phyloP scores from a whole-genome alignment of 1,284 basidiomycete species.

The Entoloma clypeatum region DNA sequence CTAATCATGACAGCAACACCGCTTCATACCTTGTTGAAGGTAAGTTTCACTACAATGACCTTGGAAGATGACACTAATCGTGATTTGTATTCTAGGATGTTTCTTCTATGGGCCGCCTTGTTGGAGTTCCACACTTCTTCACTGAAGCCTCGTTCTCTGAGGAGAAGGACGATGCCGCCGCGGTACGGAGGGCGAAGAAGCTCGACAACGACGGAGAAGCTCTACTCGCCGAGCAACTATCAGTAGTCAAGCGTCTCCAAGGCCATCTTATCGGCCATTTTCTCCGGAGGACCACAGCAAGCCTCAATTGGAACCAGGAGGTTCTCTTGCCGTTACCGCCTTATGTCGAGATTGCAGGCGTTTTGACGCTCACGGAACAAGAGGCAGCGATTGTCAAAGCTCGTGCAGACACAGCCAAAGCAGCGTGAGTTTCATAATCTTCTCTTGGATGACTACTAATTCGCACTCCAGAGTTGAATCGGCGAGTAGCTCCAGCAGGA shows the following conservation, averaged over 20 bases:
- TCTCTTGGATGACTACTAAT: too few species aligned
- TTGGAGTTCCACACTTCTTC: conserved; percentile 26
- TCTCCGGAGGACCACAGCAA: conserved; percentile 4
- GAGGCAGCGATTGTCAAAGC: conserved; percentile 23
- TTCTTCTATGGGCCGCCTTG: conserved; percentile 24
- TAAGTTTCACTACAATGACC: conserved; percentile 12
- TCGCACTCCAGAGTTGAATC: neutral
- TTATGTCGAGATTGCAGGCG: conserved; percentile 13
- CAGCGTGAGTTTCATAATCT: conserved; percentile 16
- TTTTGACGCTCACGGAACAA: conserved; percentile 19
- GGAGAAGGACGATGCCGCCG: conserved; percentile 22
- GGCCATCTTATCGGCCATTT: neutral
- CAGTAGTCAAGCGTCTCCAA: conserved; percentile 1
- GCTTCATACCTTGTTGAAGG: conserved; percentile 29
- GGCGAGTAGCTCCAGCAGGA: neutral
- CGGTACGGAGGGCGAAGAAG: conserved; percentile 20
- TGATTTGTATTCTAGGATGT: conserved; percentile 25
- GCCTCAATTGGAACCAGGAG: conserved; percentile 4
- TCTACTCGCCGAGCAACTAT: neutral
- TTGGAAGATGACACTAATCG: neutral
- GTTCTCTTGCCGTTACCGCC: conserved; percentile 23
- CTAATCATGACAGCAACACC: conserved; percentile 32
- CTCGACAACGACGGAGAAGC: conserved; percentile 17
- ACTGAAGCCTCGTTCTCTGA: conserved; percentile 16
- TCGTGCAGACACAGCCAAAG: conserved; percentile 17